Evolutionary conservation across 495 filamentous ascomycete species (phyloP).

Genomic region (Penicillium arizonense): DNA sequence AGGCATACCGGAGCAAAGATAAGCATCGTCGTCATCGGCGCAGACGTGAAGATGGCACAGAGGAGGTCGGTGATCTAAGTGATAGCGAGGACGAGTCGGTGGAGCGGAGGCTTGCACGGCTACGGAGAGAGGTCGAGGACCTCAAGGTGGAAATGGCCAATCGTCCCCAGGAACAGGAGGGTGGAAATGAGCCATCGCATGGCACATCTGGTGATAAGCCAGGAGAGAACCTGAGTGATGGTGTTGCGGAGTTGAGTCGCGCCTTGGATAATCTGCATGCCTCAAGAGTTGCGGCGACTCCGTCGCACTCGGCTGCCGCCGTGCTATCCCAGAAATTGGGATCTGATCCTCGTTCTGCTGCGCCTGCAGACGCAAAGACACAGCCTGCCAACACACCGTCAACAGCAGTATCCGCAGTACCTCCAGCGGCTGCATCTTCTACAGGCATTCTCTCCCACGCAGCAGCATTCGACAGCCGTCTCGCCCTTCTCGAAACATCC

Average conservation of each 20-base stretch:
- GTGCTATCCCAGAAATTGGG: constrained; percentile 34
- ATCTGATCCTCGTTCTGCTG: constrained; percentile 8
- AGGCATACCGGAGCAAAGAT: constrained; percentile 73
- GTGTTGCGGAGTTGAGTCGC: constrained; percentile 60
- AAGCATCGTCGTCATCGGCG: constrained; percentile 51
- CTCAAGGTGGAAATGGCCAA: constrained; percentile 62
- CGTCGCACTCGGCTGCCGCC: constrained; percentile 36
- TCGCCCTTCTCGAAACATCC: constrained; percentile 73
- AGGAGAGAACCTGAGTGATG: constrained; percentile 39
- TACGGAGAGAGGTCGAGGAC: constrained; percentile 77
- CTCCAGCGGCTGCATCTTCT: constrained; percentile 34
- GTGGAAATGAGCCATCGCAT: neutral
- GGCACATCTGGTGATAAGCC: constrained; percentile 17
- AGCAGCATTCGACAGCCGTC: constrained; percentile 81
- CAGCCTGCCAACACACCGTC: constrained; percentile 3
- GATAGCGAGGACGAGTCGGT: constrained; percentile 71
- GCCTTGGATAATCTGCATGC: constrained; percentile 56
- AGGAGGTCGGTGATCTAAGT: constrained; percentile 63
- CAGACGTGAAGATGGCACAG: constrained; percentile 48
- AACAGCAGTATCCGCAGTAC: constrained; percentile 2
- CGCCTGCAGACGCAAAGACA: constrained; percentile 5
- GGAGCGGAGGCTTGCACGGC: constrained; percentile 71
- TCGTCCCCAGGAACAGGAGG: constrained; percentile 4
- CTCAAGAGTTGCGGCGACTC: constrained; percentile 28
- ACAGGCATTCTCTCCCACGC: constrained; percentile 70